phyloP scores from a whole-genome alignment of 2,329 filamentous ascomycete species.

The Metarhizium rileyi region DNA sequence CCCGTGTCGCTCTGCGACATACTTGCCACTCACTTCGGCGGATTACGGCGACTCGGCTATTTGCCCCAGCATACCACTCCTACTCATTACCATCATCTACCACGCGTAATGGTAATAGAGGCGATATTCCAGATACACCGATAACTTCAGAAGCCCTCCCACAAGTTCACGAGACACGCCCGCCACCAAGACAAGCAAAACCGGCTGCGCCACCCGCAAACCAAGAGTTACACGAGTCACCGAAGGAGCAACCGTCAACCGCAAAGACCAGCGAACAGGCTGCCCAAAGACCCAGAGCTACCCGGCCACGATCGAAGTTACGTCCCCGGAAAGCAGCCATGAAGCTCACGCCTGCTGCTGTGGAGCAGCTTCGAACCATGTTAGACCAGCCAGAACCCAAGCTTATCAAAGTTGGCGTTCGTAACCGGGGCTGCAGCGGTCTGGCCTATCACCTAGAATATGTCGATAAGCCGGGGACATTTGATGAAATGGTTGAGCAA shows the following conservation, averaged over 20 bases:
- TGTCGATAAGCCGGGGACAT: slow-evolving; percentile 77
- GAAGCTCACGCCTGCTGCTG: slow-evolving; percentile 69
- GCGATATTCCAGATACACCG: slow-evolving; percentile 36
- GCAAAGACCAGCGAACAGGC: slow-evolving; percentile 45
- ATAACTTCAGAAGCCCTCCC: slow-evolving; percentile 36
- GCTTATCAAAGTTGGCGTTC: slow-evolving; percentile 87
- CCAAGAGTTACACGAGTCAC: slow-evolving; percentile 9
- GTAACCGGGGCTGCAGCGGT: slow-evolving; percentile 88
- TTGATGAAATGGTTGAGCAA: slow-evolving; percentile 90
- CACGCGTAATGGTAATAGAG: slow-evolving; percentile 30
- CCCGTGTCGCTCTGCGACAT: slow-evolving; percentile 30
- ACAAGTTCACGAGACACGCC: slow-evolving; percentile 43
- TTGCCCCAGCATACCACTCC: slow-evolving; percentile 36
- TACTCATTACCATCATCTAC: slow-evolving; percentile 38
- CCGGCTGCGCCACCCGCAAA: slow-evolving; percentile 10
- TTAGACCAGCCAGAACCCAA: slow-evolving; percentile 82
- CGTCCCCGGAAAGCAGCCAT: slow-evolving; percentile 82
- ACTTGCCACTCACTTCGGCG: slow-evolving; percentile 31
- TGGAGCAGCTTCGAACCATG: slow-evolving; percentile 66
- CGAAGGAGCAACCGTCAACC: neutral
- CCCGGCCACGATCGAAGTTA: slow-evolving; percentile 25
- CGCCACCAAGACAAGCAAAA: slow-evolving; percentile 22
- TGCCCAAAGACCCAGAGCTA: slow-evolving; percentile 55
- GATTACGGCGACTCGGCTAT: slow-evolving; percentile 27
- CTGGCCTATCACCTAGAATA: slow-evolving; percentile 91